Evolutionary conservation across 306 rosid genomes (phyloP), one percentile per base, ranked within the genome.

Genomic region (Vicia faba): DNA sequence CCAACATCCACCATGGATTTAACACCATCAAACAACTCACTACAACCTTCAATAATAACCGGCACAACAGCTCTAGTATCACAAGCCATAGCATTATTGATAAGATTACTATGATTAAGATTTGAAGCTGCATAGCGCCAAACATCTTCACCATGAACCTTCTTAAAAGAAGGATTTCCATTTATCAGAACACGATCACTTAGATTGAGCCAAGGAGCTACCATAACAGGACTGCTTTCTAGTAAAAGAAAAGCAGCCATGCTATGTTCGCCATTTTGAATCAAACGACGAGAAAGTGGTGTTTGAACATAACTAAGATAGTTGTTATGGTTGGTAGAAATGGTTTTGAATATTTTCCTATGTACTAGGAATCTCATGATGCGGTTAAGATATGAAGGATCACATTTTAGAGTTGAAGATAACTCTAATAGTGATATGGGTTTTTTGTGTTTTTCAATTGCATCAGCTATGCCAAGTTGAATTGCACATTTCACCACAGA

Each of bases 31-130:
- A 89, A 84, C 2, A 50, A 64, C 61, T 84, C 83, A 10, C 25
- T 3, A 64, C 89, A 87, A 15, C 67, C 71, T 7, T 64, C 60
- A 46, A 83, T 3, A 2, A 85, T 41, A 0, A 72, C 66, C 0
- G 78, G 74, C 79, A 92, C 64, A 2, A 8, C 14, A 15, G 51
- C 1, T 53, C 71, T 75, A 4, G 90, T 74, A 41, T 46, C 75
- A 50, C 85, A 82, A 2, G 91, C 95, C 95, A 89, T 82, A 1
- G 86, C 95, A 16, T 87, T 89, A 36, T 92, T 83, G 43, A 85
- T 11, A 18, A 92, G 80, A 39, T 40, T 3, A 39, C 75, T 65
- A 66, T 84, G 85, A 8, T 8, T 73, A 0, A 43, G 78, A 66
- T 89, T 70, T 0, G 48, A 56, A 0, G 45, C 75, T 0, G 78